Base-by-base conservation (phyloP, 495 filamentous ascomycete genomes). In the Penicillium turbatum region DNA sequence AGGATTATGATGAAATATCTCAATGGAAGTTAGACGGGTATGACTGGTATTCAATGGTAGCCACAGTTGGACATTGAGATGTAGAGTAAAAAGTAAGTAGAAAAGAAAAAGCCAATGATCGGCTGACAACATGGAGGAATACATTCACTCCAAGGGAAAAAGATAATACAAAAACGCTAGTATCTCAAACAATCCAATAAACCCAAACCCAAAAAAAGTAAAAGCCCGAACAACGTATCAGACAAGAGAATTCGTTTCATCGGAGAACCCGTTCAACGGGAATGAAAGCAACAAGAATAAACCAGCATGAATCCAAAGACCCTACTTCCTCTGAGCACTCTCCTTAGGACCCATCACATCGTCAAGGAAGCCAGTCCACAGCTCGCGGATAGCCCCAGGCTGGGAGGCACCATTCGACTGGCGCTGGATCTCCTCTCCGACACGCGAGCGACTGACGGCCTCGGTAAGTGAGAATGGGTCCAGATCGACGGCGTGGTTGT, bases 391-490 rank as follows among this genome's bases (percentile, higher is more conserved):
- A 44, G 79, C 57, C 19, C 81, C 74, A 16, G 67, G 57, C 48
- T 75, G 26, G 5, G 56, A 53, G 13, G 17, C 9, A 6, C 56
- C 59, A 35, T 59, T 68, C 24, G 60, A 41, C 32, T 62, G 54
- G 31, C 60, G 63, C 45, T 57, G 57, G 32, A 78, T 32, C 54
- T 70, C 69, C 50, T 70, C 70, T 6, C 71, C 73, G 15, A 74
- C 63, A 15, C 67, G 58, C 15, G 76, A 77, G 50, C 70, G 71
- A 2, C 67, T 69, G 9, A 80, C 77, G 40, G 74, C 65, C 51
- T 79, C 77, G 12, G 80, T 82, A 55, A 84, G 63, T 39, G 76
- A 78, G 61, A 80, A 82, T 17, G 80, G 82, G 62, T 83, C 80
- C 38, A 86, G 69, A 21, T 82, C 75, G 35, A 79, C 57, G 6